Conservation (phyloP, 1,139 yeast species). For the Waltiozyma sp. region DNA sequence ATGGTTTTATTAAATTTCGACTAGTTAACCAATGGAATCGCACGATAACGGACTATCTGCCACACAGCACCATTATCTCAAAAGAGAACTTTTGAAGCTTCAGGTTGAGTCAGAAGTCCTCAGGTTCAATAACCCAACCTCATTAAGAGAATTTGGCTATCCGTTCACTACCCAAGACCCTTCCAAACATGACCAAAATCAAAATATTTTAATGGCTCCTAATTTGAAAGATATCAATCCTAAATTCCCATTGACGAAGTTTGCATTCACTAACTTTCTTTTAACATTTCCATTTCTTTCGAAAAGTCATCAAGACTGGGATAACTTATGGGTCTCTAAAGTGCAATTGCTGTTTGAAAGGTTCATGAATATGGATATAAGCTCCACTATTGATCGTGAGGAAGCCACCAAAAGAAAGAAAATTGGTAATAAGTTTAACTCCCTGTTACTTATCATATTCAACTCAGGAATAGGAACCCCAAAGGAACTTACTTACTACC, state of each 20-base stretch:
- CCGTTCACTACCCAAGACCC: conserved; percentile 46
- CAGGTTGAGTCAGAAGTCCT: conserved; percentile 55
- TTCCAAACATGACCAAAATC: conserved; percentile 1
- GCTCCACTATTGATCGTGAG: conserved; percentile 62
- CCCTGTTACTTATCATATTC: conserved; percentile 54
- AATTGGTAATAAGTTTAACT: conserved; percentile 45
- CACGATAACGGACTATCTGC: conserved; percentile 14
- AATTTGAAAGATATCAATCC: background rate
- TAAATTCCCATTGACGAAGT: conserved; percentile 56
- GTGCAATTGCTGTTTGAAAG: conserved; percentile 75
- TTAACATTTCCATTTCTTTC: conserved; percentile 67
- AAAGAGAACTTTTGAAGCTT: conserved; percentile 60
- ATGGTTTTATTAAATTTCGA: no score
- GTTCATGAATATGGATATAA: conserved; percentile 58
- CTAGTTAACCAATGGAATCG: background rate
- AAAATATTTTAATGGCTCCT: background rate
- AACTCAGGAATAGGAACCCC: conserved; percentile 66
- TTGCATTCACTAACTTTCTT: conserved; percentile 50
- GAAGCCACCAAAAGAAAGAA: conserved; percentile 64
- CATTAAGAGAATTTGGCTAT: conserved; percentile 56
- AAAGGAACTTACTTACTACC: conserved; percentile 41
- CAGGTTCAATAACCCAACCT: conserved; percentile 42
- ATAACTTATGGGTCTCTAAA: conserved; percentile 62
- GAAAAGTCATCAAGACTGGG: conserved; percentile 32
- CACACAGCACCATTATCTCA: conserved; percentile 72